Evolutionary conservation across 441 rosid species (phyloP).

Genomic region (Isatis lusitanica): DNA sequence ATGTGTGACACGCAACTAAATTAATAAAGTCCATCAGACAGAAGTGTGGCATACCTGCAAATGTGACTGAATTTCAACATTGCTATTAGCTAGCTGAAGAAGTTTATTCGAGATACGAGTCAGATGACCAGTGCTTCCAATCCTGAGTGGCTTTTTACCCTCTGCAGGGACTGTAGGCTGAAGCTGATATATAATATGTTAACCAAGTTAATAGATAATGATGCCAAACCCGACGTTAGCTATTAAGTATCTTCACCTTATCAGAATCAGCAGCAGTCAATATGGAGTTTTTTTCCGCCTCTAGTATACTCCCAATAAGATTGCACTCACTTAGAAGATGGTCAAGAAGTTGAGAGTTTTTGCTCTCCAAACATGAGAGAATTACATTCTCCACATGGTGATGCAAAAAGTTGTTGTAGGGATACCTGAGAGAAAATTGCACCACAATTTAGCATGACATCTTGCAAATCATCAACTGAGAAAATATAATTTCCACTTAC

Average conservation of each 20-base stretch:
- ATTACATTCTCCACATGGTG: slow-evolving; percentile 87
- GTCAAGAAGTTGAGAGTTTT: slow-evolving; percentile 57
- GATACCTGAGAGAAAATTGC: slow-evolving; percentile 63
- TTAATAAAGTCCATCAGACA: background rate
- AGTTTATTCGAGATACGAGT: slow-evolving; percentile 89
- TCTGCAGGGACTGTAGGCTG: slow-evolving; percentile 84
- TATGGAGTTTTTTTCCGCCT: slow-evolving; percentile 58
- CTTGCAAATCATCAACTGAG: slow-evolving; percentile 16
- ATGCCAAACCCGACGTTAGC: background rate
- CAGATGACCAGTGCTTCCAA: slow-evolving; percentile 89
- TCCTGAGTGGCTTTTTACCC: slow-evolving; percentile 64
- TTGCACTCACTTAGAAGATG: slow-evolving; percentile 79
- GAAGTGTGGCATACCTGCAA: slow-evolving; percentile 58
- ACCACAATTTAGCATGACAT: slow-evolving; percentile 36
- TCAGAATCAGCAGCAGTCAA: slow-evolving; percentile 49
- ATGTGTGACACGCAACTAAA: slow-evolving; percentile 9
- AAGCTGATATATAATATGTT: slow-evolving; percentile 34
- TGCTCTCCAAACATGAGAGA: slow-evolving; percentile 83
- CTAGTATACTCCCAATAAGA: slow-evolving; percentile 75
- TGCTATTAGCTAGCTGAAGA: slow-evolving; percentile 70
- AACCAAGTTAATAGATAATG: slow-evolving; percentile 21
- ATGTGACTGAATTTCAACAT: slow-evolving; percentile 55
- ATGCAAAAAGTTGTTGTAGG: slow-evolving; percentile 92
- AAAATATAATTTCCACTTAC: slow-evolving; percentile 48
- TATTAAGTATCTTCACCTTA: slow-evolving; percentile 46